Base-by-base conservation (phyloP, 2,329 filamentous ascomycete genomes). In the Aspergillus felis region DNA sequence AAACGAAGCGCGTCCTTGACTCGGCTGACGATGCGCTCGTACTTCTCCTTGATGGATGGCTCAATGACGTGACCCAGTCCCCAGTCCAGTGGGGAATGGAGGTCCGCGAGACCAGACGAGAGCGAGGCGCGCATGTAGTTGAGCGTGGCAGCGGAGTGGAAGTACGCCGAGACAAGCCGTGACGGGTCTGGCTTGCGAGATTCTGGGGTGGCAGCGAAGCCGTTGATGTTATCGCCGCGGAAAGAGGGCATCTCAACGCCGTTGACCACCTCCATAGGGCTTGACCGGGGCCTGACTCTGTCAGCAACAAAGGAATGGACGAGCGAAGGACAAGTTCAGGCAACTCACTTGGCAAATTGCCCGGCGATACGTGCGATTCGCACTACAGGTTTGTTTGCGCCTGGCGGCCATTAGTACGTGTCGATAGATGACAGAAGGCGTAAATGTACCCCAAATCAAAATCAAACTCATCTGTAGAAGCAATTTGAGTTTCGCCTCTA, bases 391-490 rank as follows among this genome's bases (percentile, higher is more conserved):
- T 87, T 87, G 67, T 87, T 86, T 25, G 82, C 81, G 41, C 78
- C 76, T 79, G 44, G 47, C 9, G 17, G 38, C 41, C 49, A 55
- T 57, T 51, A 60, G 20, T 38, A 38, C 17, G 8, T 9, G 12
- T 17, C 4, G 47, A 12, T 3, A 3, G 51, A 20, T 41, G n/a
- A 25, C 12, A 20, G 28, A 83, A 81, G 58, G 5, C 7, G 32
- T 7, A 7, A 82, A 82, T 65, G 41, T 68, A 76, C 75, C 94
- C 88, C 92, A 97, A 73, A 97, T 92, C 59, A 99, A 82, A 1
- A 99, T 91, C 66, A 99, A 79, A 64, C 91, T 96, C 93, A 99
- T 97, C 78, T 99, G 94, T 58, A 99, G 80, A 29, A 99, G 83
- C 27, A 99, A 84, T 78, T 97, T 97, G 75, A 97, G 91, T 81